These are phyloP conservation scores for Candida arabinofermentans DNA, from an alignment of 805 yeast genomes.

Conservation along the genomic window DNA sequence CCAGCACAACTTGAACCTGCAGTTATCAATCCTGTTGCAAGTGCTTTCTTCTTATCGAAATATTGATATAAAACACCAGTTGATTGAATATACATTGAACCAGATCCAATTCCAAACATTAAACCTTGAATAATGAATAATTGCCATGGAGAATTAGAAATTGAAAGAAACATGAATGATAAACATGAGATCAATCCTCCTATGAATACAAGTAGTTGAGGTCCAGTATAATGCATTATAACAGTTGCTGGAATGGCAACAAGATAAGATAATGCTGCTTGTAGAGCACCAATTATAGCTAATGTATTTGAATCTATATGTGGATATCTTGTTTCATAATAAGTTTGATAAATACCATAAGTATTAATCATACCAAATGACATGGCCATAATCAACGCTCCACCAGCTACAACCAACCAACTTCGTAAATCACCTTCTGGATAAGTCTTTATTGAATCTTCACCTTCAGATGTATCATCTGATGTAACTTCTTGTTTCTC, in stretches of 20 bases:
- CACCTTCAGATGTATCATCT: no score
- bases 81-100: slow-evolving; percentile 56
- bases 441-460: no score
- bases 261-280: slow-evolving; percentile 40
- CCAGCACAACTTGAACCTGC: slow-evolving; percentile 52
- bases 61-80: slow-evolving; percentile 60
- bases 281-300: slow-evolving; percentile 52
- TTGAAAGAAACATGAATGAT: slow-evolving; percentile 54
- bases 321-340: slow-evolving; percentile 40
- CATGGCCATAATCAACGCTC: slow-evolving; percentile 40
- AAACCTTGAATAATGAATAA: slow-evolving; percentile 66
- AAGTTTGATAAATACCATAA: slow-evolving; percentile 54
- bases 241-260: slow-evolving; percentile 47
- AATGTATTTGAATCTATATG: slow-evolving; percentile 42
- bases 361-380: slow-evolving; percentile 60
- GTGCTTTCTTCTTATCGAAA: slow-evolving; percentile 57
- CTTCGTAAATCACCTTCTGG: slow-evolving; percentile 47
- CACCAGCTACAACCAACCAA: slow-evolving; percentile 51
- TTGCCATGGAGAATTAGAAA: slow-evolving; percentile 58
- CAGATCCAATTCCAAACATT: slow-evolving; percentile 53
- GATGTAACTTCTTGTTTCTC: neutral
- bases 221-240: slow-evolving; percentile 38
- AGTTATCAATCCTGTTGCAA: slow-evolving; percentile 43
- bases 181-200: slow-evolving; percentile 44
- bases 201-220: slow-evolving; percentile 33